Percentiles rank a stretch among this genome's conserved stretches.
phyloP scores from a whole-genome alignment of 371 early-diverging fungal genomes.

The Batrachochytrium dendrobatidis region DNA sequence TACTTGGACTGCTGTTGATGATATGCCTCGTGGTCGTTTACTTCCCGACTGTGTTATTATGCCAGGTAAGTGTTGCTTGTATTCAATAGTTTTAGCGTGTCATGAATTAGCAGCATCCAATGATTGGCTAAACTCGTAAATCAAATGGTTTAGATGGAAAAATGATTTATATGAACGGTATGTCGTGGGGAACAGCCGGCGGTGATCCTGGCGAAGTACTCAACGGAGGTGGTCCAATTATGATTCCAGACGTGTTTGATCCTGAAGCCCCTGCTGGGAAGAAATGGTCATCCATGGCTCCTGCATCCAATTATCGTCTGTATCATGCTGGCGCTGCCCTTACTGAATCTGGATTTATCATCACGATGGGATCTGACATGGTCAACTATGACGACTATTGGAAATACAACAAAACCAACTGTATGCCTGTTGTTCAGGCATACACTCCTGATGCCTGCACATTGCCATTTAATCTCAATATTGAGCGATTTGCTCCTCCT shows the following conservation, averaged over 20 bases:
- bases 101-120: neutral
- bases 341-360: constrained; percentile 18
- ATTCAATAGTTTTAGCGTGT: neutral
- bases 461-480: constrained; percentile 18
- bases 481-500: constrained; percentile 32
- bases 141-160: constrained; percentile 21
- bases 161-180: constrained; percentile 24
- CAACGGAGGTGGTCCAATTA: constrained; percentile 20
- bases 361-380: constrained; percentile 31
- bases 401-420: neutral
- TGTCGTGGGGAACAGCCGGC: constrained; percentile 25
- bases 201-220: constrained; percentile 26
- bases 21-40: constrained; percentile 16
- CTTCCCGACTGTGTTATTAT: constrained; percentile 26
- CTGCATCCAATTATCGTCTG: constrained; percentile 15
- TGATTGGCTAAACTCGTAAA: neutral
- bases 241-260: constrained; percentile 23
- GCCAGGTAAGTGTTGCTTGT: constrained; percentile 16
- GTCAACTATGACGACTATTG: constrained; percentile 24
- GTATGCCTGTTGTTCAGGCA: neutral
- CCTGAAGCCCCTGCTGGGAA: constrained; percentile 16
- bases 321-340: constrained; percentile 32
- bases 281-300: constrained; percentile 20
- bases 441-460: constrained; percentile 13
- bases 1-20: neutral